These are phyloP conservation scores for Aethionema arabicum DNA, from an alignment of 345 rosid species.

Conservation along the genomic window DNA sequence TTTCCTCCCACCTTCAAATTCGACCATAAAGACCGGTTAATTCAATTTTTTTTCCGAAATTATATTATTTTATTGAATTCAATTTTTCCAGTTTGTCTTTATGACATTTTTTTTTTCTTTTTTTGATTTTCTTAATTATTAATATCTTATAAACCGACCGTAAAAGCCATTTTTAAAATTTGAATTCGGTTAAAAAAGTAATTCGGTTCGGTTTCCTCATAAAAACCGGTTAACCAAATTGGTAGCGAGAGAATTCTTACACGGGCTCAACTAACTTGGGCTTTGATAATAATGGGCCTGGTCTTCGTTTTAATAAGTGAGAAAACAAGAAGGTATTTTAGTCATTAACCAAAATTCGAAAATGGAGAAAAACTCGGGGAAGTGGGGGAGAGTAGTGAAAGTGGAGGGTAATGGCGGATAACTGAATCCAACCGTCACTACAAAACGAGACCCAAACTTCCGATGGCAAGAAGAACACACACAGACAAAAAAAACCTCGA, in stretches of 20 bases:
- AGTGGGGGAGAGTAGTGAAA: conserved; percentile 34
- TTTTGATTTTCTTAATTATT: too few relatives aligned
- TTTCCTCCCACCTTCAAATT: too few relatives aligned
- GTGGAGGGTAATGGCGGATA: conserved; percentile 42
- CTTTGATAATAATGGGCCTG: conserved; percentile 3
- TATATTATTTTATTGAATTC: too few relatives aligned
- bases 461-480: neutral
- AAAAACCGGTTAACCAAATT: too few relatives aligned
- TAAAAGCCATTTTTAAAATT: too few relatives aligned
- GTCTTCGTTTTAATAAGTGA: neutral
- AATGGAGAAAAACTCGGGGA: conserved; percentile 42
- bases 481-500: neutral
- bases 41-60: too few relatives aligned
- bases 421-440: conserved; percentile 50
- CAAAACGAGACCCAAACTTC: conserved; percentile 26
- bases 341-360: conserved; percentile 18
- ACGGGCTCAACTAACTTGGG: conserved; percentile 18
- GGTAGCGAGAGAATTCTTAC: neutral
- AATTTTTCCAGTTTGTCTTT: too few relatives aligned
- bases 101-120: too few relatives aligned
- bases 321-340: neutral
- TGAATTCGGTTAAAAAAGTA: too few relatives aligned
- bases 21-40: too few relatives aligned
- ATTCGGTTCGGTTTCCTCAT: too few relatives aligned
- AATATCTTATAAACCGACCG: too few relatives aligned